phyloP scores from a whole-genome alignment of 495 filamentous ascomycete species.

The Hypoxylon crocopeplum region DNA sequence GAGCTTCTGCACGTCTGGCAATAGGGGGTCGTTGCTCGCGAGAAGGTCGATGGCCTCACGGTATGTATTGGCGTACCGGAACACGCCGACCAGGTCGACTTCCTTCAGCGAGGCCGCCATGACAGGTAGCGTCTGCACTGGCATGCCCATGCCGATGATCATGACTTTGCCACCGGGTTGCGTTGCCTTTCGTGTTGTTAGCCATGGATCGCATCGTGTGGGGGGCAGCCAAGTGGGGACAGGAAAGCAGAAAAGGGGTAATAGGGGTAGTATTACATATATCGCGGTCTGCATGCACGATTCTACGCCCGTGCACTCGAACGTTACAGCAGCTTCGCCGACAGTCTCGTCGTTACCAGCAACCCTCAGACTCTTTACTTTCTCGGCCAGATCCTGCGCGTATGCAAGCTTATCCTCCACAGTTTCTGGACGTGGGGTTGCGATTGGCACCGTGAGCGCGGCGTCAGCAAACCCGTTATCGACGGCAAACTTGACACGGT shows the following conservation, averaged over 20 bases:
- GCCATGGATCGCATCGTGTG: not conserved
- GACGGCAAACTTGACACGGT: slow-evolving; percentile 74
- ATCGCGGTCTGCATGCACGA: slow-evolving; percentile 87
- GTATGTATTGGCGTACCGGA: slow-evolving; percentile 89
- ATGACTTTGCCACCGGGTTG: slow-evolving; percentile 80
- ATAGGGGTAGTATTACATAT: slow-evolving; percentile 59
- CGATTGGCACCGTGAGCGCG: slow-evolving; percentile 64
- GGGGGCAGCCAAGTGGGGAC: not conserved
- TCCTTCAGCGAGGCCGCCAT: slow-evolving; percentile 87
- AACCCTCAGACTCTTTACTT: slow-evolving; percentile 49
- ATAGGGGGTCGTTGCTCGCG: slow-evolving; percentile 58
- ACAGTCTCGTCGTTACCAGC: slow-evolving; percentile 36
- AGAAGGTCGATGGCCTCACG: slow-evolving; percentile 76
- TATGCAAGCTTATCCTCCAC: slow-evolving; percentile 66
- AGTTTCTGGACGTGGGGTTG: slow-evolving; percentile 53
- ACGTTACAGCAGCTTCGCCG: slow-evolving; percentile 77
- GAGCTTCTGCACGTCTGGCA: slow-evolving; percentile 66
- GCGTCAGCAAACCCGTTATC: slow-evolving; percentile 71
- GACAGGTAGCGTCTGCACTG: slow-evolving; percentile 85
- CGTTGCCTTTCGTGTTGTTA: slow-evolving; percentile 56
- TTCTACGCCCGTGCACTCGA: slow-evolving; percentile 92
- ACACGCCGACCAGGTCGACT: slow-evolving; percentile 89
- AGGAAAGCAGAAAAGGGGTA: not conserved
- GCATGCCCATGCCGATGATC: slow-evolving; percentile 93
- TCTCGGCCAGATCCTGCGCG: slow-evolving; percentile 66